Percentiles rank a stretch among this genome's conserved stretches.
Conservation (phyloP, 768 basidiomycete genomes). For the Baorangia bicolor region DNA sequence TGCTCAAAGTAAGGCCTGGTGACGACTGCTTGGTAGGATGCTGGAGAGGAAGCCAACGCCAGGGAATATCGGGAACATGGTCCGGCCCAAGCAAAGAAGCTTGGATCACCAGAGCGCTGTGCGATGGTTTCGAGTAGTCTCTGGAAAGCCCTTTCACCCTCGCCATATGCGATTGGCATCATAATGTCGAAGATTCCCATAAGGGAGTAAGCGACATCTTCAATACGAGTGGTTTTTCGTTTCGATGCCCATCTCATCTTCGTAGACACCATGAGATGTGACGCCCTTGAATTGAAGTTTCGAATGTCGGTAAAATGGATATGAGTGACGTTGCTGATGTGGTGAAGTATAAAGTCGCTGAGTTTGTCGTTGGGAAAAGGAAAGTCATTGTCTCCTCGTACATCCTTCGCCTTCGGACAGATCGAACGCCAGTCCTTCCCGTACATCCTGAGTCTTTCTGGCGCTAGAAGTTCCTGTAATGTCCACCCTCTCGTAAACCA, state of each 20-base stretch:
- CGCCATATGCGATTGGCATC: conserved; percentile 11
- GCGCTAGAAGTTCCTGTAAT: conserved; percentile 13
- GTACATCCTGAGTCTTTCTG: conserved; percentile 5
- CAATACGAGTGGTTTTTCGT: conserved; percentile 10
- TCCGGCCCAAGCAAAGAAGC: conserved; percentile 14
- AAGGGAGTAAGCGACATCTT: conserved; percentile 11
- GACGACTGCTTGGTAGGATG: conserved; percentile 1
- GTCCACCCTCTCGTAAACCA: conserved; percentile 19
- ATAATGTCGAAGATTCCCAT: conserved; percentile 13
- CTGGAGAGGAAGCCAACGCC: conserved; percentile 11
- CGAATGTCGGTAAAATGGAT: not conserved
- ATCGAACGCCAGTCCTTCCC: conserved; percentile 10
- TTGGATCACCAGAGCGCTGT: conserved; percentile 12
- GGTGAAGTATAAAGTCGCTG: conserved; percentile 1
- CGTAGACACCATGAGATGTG: conserved; percentile 3
- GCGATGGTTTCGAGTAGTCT: conserved; percentile 13
- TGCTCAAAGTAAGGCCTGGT: not conserved
- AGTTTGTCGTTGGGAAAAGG: conserved; percentile 13
- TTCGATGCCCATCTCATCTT: conserved; percentile 18
- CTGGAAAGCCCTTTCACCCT: conserved; percentile 12
- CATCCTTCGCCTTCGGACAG: not conserved
- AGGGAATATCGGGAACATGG: conserved; percentile 4
- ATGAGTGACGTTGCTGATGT: conserved; percentile 1
- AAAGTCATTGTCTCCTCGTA: not conserved
- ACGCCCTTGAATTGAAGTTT: conserved; percentile 1